Conservation (phyloP, 495 filamentous ascomycete species). For the Penicillium tannophilum region DNA sequence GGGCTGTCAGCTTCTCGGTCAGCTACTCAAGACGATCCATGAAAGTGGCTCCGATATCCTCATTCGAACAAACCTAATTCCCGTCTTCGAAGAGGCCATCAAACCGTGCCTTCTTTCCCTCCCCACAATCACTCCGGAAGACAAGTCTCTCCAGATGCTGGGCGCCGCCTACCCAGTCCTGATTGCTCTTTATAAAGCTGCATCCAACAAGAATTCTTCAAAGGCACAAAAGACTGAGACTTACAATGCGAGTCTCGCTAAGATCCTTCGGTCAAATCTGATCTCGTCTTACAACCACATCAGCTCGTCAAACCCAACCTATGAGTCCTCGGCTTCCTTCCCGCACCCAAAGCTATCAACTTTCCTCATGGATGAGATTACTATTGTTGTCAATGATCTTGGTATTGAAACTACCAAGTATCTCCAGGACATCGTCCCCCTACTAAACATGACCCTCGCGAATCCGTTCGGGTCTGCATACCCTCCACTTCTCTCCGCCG, state of each 20-base stretch:
- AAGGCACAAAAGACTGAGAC: conserved; percentile 20
- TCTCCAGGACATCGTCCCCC: conserved; percentile 69
- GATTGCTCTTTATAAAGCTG: conserved; percentile 55
- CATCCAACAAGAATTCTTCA: conserved; percentile 12
- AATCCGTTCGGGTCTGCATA: conserved; percentile 69
- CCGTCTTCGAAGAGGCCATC: conserved; percentile 79
- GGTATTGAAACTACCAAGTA: conserved; percentile 74
- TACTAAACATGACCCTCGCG: conserved; percentile 64
- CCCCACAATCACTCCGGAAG: conserved; percentile 75
- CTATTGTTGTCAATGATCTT: conserved; percentile 57
- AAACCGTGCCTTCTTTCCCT: conserved; percentile 72
- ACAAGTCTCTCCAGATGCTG: conserved; percentile 68
- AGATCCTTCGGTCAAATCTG: conserved; percentile 43
- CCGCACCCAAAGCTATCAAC: conserved; percentile 43
- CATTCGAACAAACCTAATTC: conserved; percentile 68
- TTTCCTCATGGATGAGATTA: conserved; percentile 61
- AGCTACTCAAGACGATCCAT: conserved; percentile 62
- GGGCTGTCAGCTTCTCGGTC: conserved; percentile 61
- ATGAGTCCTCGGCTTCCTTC: conserved; percentile 53
- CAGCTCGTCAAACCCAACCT: conserved; percentile 42
- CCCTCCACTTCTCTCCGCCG: conserved; percentile 55
- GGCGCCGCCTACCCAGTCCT: conserved; percentile 67
- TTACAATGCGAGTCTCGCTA: conserved; percentile 27
- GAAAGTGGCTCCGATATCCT: conserved; percentile 56
- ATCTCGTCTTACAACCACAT: conserved; percentile 52